A percentile compares a stretch with the other conserved stretches of the same genome.
Evolutionary conservation across 805 yeast genomes (phyloP).

Genomic region (Priceomyces fermenticarens): DNA sequence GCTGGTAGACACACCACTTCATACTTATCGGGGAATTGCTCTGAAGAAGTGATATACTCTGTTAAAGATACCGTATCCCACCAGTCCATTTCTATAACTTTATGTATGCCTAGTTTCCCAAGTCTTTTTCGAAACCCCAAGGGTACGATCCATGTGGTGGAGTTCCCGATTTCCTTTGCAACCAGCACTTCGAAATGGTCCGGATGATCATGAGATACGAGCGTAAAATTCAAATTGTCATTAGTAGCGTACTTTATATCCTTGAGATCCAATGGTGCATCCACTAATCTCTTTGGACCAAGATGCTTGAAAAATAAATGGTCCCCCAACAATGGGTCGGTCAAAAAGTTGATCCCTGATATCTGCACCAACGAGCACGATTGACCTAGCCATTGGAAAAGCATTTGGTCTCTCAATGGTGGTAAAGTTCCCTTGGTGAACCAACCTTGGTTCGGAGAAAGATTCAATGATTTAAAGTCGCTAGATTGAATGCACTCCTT

Average conservation of each 20-base stretch:
- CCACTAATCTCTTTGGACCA: constrained; percentile 84
- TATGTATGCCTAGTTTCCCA: constrained; percentile 54
- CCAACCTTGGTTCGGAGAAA: constrained; percentile 5
- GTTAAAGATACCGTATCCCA: constrained; percentile 59
- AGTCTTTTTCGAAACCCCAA: constrained; percentile 65
- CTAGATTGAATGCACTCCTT: constrained; percentile 21
- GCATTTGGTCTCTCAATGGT: constrained; percentile 47
- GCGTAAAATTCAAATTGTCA: constrained; percentile 58
- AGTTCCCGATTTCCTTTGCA: constrained; percentile 50
- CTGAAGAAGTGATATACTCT: constrained; percentile 37
- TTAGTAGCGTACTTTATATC: constrained; percentile 53
- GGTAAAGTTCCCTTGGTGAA: constrained; percentile 5
- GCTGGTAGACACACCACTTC: constrained; percentile 90
- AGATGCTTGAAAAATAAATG: constrained; percentile 57
- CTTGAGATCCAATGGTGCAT: constrained; percentile 64
- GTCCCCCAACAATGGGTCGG: constrained; percentile 80
- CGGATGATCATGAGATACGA: constrained; percentile 94
- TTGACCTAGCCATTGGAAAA: constrained; percentile 92
- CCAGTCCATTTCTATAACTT: constrained; percentile 83
- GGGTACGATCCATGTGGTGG: constrained; percentile 83
- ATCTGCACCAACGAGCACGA: constrained; percentile 76
- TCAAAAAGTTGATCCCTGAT: constrained; percentile 67
- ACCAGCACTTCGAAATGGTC: constrained; percentile 80
- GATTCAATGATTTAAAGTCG: constrained; percentile 15
- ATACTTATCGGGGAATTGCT: constrained; percentile 47